Base-by-base conservation (phyloP, 495 filamentous ascomycete species). In the Elaphomyces granulatus region DNA sequence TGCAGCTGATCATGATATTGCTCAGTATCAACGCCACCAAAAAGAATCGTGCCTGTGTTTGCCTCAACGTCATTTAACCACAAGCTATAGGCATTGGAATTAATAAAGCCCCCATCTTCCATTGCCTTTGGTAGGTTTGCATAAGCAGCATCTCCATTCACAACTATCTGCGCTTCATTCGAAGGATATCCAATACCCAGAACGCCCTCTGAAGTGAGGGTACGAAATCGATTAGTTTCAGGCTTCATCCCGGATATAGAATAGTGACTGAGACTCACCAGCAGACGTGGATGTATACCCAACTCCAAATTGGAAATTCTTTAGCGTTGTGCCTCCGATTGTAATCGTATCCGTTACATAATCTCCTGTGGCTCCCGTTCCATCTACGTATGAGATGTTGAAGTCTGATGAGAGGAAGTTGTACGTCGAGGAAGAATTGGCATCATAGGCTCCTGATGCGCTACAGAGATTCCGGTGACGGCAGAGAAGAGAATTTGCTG, bases 321-420 rank as follows among this genome's bases (percentile, higher is more conserved):
- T 57, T 32, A 98, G 49, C 10, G 52, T 73, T 30, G 64, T 55
- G 18, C 65, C 68, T 1, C 77, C 83, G 43, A 98, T 74, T 3
- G 56, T 58, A 38, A 98, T 58, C 1, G 71, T 81, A 53, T 98
- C 90, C 1, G 71, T 78, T 8, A 75, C 83, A 58, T 95, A 95
- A 51, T 88, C 85, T 7, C 90, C 90, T 4, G 54, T 48, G 0
- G 88, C 83, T 26, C 75, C 81, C 1, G 82, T 79, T 33, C 81
- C 81, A 57, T 96, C 90, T 18, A 84, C 83, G 52, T 98, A 98
- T 7, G 75, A 76, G 42, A 98, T 95, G 49, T 88, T 82, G 64
- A 98, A 98, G 46, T 81, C 71, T 46, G 68, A 75, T 21, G 74
- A 75, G 30, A 94, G 58, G 52, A 76, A 87, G 38, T 72, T 49